Conservation (phyloP, 768 basidiomycete genomes). For the Gloeopeniophorella convolvens region DNA sequence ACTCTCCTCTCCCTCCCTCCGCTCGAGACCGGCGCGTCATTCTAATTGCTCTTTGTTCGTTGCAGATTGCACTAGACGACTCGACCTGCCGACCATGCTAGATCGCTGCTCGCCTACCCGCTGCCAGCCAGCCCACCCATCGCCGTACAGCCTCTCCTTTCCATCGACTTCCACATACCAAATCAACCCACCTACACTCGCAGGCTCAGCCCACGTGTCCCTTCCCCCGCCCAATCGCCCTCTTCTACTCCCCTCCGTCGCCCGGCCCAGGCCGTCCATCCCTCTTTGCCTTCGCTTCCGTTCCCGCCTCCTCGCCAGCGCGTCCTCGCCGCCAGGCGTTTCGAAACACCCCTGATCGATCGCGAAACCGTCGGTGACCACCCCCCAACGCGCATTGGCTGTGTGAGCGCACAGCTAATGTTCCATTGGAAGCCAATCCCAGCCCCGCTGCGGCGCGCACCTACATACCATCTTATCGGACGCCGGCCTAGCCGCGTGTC, state of each 20-base stretch:
- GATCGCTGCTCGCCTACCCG: too few species aligned
- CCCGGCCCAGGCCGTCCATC: constrained; percentile 6
- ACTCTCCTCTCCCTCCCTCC: not conserved
- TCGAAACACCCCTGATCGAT: too few species aligned
- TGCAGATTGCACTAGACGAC: not conserved
- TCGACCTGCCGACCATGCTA: too few species aligned
- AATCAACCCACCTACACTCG: constrained; percentile 3
- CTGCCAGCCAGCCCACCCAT: too few species aligned
- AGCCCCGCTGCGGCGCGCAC: too few species aligned
- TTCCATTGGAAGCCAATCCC: too few species aligned
- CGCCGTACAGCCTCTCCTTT: too few species aligned
- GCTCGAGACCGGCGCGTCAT: too few species aligned
- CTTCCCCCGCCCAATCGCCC: constrained; percentile 15
- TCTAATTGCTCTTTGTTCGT: not conserved
- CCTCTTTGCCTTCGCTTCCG: not conserved
- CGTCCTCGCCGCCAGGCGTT: not conserved
- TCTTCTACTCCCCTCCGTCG: constrained; percentile 5
- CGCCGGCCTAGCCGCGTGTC: constrained; percentile 3
- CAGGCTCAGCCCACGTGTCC: constrained; percentile 10
- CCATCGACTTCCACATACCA: not conserved
- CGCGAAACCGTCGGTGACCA: too few species aligned
- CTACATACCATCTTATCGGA: constrained; percentile 13
- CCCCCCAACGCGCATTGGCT: too few species aligned
- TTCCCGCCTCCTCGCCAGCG: not conserved
- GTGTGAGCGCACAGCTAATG: too few species aligned